Conservation (phyloP, 1,284 basidiomycete genomes). For the Phylloboletellus chloephorus region DNA sequence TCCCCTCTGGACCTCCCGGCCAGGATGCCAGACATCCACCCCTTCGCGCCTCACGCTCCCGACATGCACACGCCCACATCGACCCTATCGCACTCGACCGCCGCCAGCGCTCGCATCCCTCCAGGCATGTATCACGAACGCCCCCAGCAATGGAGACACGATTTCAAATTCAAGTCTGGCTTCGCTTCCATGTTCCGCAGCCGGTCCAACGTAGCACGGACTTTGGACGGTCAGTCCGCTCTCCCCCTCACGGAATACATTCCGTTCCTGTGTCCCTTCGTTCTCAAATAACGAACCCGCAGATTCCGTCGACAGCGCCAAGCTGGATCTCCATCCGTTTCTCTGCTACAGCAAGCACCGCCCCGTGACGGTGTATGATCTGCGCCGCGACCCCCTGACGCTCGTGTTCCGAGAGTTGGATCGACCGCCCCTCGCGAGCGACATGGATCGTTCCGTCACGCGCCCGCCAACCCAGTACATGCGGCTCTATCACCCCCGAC, state of each 20-base stretch:
- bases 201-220: constrained; percentile 15
- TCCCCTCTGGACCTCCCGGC: constrained; percentile 21
- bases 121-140: constrained; percentile 19
- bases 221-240: constrained; percentile 17
- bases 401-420: constrained; percentile 40
- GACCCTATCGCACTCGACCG: constrained; percentile 19
- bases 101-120: constrained; percentile 13
- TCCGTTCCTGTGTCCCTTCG: neutral
- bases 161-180: constrained; percentile 32
- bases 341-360: constrained; percentile 23
- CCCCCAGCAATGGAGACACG: constrained; percentile 27
- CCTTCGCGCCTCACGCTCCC: constrained; percentile 18
- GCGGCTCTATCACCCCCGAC: constrained; percentile 44
- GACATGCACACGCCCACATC: constrained; percentile 30
- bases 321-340: constrained; percentile 23
- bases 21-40: constrained; percentile 19
- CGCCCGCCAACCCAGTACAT: constrained; percentile 42
- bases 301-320: constrained; percentile 27
- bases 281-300: neutral
- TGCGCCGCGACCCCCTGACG: constrained; percentile 31
- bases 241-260: neutral
- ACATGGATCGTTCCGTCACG: constrained; percentile 42
- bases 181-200: constrained; percentile 30
- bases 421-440: constrained; percentile 33
- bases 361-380: constrained; percentile 33